Conservation (phyloP, 768 basidiomycete genomes). For the Collybia mongolica region DNA sequence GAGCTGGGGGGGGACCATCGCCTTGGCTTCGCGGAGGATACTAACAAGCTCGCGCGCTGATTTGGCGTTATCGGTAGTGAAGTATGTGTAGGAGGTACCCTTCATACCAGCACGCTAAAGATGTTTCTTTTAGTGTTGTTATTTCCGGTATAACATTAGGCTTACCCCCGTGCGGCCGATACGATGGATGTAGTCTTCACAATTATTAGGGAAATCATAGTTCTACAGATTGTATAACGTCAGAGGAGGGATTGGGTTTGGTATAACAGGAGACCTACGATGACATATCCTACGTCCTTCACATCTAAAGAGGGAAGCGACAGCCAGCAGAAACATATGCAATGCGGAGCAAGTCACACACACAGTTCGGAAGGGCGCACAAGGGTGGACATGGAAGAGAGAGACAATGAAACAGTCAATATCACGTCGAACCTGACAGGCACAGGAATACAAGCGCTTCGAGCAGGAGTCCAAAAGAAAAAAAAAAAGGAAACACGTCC, state of each 20-base stretch:
- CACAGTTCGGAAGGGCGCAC: conserved; percentile 19
- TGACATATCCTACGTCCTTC: conserved; percentile 98
- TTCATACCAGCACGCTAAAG: conserved; percentile 85
- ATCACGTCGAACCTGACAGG: conserved; percentile 30
- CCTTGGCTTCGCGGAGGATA: conserved; percentile 87
- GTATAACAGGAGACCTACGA: conserved; percentile 53
- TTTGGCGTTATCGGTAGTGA: conserved; percentile 95
- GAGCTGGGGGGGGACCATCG: conserved; percentile 81
- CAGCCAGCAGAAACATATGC: conserved; percentile 26
- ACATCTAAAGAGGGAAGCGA: conserved; percentile 67
- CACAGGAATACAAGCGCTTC: conserved; percentile 50
- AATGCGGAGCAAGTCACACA: conserved; percentile 34
- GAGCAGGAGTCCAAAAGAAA: conserved; percentile 24
- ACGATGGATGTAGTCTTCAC: conserved; percentile 98
- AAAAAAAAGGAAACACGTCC: conserved; percentile 11
- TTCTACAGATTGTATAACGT: conserved; percentile 51
- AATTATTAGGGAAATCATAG: conserved; percentile 97
- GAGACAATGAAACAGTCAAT: conserved; percentile 45
- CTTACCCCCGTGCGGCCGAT: conserved; percentile 95
- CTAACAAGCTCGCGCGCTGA: conserved; percentile 87
- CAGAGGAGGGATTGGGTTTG: neutral
- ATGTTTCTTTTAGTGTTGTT: neutral
- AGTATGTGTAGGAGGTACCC: conserved; percentile 93
- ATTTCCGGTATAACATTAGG: conserved; percentile 2
- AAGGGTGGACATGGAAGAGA: conserved; percentile 29